Evolutionary conservation across 139 green algal genomes (phyloP).

Genomic region (Closterium sp.): DNA sequence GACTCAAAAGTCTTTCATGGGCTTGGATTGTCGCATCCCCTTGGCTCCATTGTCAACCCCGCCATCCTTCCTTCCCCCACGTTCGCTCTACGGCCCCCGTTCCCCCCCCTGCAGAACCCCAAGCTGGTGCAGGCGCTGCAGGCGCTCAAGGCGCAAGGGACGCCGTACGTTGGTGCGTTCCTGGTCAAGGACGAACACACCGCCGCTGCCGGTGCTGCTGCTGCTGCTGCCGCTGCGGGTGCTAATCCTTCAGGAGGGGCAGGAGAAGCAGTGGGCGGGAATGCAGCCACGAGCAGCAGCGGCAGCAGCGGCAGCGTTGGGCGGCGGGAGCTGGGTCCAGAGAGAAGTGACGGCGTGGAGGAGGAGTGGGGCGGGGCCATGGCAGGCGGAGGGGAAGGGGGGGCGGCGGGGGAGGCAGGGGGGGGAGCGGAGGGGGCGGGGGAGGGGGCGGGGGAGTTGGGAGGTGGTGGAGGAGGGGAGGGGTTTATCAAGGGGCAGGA

Average conservation of each 20-base stretch:
- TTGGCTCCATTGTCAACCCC: too few relatives aligned
- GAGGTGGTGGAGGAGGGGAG: not conserved
- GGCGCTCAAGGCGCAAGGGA: slow-evolving; percentile 70
- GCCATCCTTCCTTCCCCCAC: not conserved
- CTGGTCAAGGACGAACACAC: slow-evolving; percentile 52
- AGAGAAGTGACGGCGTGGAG: not conserved
- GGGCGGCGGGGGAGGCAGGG: not conserved
- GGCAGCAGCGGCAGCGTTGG: too few relatives aligned
- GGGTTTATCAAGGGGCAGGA: slow-evolving; percentile 10
- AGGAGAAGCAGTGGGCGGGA: not conserved
- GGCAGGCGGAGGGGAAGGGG: too few relatives aligned
- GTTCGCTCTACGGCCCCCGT: not conserved
- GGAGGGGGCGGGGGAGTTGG: not conserved
- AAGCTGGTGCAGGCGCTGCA: slow-evolving; percentile 79
- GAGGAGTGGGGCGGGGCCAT: not conserved
- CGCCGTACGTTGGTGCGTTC: slow-evolving; percentile 92
- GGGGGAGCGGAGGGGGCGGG: not conserved
- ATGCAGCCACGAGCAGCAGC: not conserved
- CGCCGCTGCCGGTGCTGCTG: not conserved
- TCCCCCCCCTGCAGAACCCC: slow-evolving; percentile 58
- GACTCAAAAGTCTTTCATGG: too few relatives aligned
- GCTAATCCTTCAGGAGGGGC: not conserved
- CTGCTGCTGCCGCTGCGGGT: too few relatives aligned
- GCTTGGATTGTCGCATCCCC: not conserved
- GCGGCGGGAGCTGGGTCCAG: not conserved